Conservation (phyloP, 23 red algal genomes). For the Chondrus crispus region DNA sequence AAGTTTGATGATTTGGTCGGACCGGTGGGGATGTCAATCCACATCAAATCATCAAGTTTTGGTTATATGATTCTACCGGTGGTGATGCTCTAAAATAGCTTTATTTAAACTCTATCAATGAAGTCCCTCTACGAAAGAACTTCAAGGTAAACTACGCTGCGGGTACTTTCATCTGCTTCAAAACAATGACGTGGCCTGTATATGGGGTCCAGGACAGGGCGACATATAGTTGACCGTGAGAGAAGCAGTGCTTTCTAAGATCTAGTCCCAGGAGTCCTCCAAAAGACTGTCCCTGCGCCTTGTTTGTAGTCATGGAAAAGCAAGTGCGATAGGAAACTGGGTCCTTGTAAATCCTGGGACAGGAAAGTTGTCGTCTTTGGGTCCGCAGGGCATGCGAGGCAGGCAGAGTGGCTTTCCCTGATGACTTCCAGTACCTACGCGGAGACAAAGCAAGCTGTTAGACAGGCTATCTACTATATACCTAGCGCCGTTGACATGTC, state of each 20-base stretch:
- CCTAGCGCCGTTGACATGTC: neutral
- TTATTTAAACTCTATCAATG: too few relatives aligned
- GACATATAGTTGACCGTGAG: neutral
- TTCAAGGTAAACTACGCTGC: neutral
- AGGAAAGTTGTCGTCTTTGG: neutral
- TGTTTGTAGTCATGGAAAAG: neutral
- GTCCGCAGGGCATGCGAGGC: neutral
- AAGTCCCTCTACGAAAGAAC: too few relatives aligned
- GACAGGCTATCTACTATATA: neutral
- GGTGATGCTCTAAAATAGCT: too few relatives aligned
- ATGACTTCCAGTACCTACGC: neutral
- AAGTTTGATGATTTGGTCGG: too few relatives aligned
- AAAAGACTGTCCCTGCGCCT: neutral
- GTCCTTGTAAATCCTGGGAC: neutral
- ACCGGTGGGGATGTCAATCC: too few relatives aligned
- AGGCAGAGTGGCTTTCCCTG: neutral
- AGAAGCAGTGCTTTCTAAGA: conserved; percentile 4
- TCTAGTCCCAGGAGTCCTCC: neutral
- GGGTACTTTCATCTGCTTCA: neutral
- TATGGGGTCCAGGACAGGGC: neutral
- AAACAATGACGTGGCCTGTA: neutral
- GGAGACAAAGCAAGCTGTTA: neutral
- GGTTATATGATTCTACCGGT: too few relatives aligned
- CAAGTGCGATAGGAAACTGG: neutral
- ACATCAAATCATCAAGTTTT: too few relatives aligned